phyloP scores from a whole-genome alignment of 2,329 filamentous ascomycete genomes.

The Hysterium pulicare region DNA sequence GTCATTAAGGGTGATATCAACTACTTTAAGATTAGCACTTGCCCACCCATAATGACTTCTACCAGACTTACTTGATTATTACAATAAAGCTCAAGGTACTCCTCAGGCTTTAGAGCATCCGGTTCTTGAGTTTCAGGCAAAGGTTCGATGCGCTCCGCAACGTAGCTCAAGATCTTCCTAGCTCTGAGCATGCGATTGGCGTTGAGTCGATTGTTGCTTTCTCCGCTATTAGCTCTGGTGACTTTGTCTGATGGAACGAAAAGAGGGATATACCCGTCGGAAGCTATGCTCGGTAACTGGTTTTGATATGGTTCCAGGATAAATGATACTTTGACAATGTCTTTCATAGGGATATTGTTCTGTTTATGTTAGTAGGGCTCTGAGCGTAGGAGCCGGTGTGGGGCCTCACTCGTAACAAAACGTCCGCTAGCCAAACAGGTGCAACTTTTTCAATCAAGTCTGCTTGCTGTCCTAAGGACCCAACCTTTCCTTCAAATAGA shows the following conservation, averaged over 20 bases:
- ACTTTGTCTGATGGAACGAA: conserved; percentile 22
- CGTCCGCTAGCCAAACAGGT: conserved; percentile 88
- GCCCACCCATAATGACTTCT: neutral
- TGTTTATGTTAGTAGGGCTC: conserved; percentile 38
- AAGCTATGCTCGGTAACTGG: conserved; percentile 68
- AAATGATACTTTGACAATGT: conserved; percentile 96
- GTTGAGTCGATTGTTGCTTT: conserved; percentile 81
- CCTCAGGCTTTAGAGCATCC: conserved; percentile 70
- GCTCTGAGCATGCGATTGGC: conserved; percentile 95
- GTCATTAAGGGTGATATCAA: conserved; percentile 80
- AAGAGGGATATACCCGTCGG: conserved; percentile 58
- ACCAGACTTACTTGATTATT: conserved; percentile 75
- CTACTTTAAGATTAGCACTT: conserved; percentile 23
- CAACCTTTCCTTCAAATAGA: conserved; percentile 86
- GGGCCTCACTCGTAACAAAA: conserved; percentile 64
- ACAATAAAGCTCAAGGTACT: conserved; percentile 93
- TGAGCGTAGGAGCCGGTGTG: neutral
- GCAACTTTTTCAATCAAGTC: conserved; percentile 82
- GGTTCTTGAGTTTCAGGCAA: conserved; percentile 57
- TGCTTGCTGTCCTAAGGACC: conserved; percentile 69
- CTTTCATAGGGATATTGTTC: conserved; percentile 80
- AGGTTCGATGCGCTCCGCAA: conserved; percentile 85
- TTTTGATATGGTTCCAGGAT: conserved; percentile 79
- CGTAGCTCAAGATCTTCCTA: conserved; percentile 88
- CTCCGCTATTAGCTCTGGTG: conserved; percentile 21